Base-by-base conservation (phyloP, 805 yeast species). In the Millerago galiae region DNA sequence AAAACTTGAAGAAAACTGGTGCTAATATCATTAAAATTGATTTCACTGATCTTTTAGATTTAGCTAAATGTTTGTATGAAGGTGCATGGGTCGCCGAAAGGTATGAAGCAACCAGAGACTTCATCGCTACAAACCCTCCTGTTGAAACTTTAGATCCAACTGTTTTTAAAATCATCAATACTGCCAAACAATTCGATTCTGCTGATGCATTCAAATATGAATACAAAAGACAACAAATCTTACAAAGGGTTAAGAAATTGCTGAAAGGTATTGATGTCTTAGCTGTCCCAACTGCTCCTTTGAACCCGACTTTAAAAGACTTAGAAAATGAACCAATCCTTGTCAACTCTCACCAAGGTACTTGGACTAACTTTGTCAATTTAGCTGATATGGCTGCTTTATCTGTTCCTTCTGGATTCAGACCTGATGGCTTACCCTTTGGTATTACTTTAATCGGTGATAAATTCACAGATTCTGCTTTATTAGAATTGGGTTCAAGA, bases 1-100 rank as follows among this genome's bases (percentile, higher is more conserved):
- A 72, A 18, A 63, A 65, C 34, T 67, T 83, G 45, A 62, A 68
- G 34, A 54, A 65, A 34, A 53, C 74, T 13, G 84, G 86, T 39
- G 85, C 83, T 34, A 74, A 74, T 41, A 64, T 86, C 25, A 72
- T 76, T 17, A 67, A 79, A 10, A 61, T 81, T 34, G 90, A 88
- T 63, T 90, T 91, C 60, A 62, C 81, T 14, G 85, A 89, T 4
- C 68, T 91, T 33, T 68, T 86, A 47, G 84, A 83, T 30, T 71
- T 91, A 44, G 99, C 98, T 14, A 77, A 77, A 53, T 85, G 93
- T 58, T 72, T 91, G 30, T 91, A 91, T 60, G 97, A 91, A 58
- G 99, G 99, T 45, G 85, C 98, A n/a, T 91, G 99, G 99, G 98
- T 91, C 10, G 87, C 95, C 18, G 99, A 91, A 67, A 77, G 99